Evolutionary conservation across 2,329 filamentous ascomycete genomes (phyloP).

Genomic region (Elsinoe arachidis): DNA sequence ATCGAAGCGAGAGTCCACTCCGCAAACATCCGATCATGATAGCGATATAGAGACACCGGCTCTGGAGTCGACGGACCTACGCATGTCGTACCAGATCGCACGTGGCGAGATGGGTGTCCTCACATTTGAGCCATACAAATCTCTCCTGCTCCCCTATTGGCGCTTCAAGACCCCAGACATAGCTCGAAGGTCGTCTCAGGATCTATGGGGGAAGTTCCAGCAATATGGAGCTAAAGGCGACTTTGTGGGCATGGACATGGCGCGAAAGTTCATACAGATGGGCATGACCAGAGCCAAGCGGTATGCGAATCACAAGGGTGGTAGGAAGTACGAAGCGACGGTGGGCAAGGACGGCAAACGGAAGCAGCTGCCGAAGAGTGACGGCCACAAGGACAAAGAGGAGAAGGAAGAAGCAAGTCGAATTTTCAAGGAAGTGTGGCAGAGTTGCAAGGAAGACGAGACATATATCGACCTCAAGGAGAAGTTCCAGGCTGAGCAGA

Average conservation of each 20-base stretch:
- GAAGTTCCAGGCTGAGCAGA: constrained; percentile 41
- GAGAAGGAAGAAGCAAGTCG: constrained; percentile 45
- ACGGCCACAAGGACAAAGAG: constrained; percentile 36
- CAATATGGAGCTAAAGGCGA: constrained; percentile 44
- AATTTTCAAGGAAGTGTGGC: constrained; percentile 44
- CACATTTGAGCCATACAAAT: constrained; percentile 57
- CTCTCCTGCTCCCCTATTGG: constrained; percentile 50
- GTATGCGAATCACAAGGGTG: constrained; percentile 50
- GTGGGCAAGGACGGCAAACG: constrained; percentile 40
- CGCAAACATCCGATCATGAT: neutral
- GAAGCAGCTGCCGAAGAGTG: constrained; percentile 36
- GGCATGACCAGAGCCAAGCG: constrained; percentile 53
- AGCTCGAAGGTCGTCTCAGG: constrained; percentile 42
- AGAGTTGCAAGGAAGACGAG: constrained; percentile 36
- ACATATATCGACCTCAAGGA: constrained; percentile 39
- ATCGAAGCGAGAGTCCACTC: neutral
- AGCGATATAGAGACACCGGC: neutral
- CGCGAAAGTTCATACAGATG: constrained; percentile 57
- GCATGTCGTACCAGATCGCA: constrained; percentile 48
- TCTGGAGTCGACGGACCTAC: constrained; percentile 21
- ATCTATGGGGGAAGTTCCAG: constrained; percentile 44
- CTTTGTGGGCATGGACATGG: constrained; percentile 58
- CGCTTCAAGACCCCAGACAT: constrained; percentile 47
- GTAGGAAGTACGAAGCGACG: constrained; percentile 24
- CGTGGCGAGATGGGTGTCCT: constrained; percentile 54